A percentile compares a stretch with the other conserved stretches of the same genome.
phyloP scores from a whole-genome alignment of 2,329 filamentous ascomycete species.

The Arthrocladium fulminans region DNA sequence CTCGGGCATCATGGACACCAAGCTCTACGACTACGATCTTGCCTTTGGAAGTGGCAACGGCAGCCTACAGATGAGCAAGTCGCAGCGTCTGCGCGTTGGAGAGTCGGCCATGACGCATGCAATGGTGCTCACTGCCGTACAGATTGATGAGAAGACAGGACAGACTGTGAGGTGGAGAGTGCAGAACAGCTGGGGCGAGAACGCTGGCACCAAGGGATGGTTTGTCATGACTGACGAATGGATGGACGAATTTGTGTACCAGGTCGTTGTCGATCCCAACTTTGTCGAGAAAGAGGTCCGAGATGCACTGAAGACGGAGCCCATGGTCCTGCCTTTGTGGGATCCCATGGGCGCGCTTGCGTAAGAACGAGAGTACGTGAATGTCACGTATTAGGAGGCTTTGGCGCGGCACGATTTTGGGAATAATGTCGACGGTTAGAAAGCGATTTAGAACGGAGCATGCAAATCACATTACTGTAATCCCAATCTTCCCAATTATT shows the following conservation, averaged over 20 bases:
- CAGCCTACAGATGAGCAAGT: conserved; percentile 64
- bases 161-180: conserved; percentile 71
- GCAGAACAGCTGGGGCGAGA: conserved; percentile 74
- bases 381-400: too few relatives aligned
- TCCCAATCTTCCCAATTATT: too few relatives aligned
- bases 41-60: conserved; percentile 59
- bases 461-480: too few relatives aligned
- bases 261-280: conserved; percentile 70
- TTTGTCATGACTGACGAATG: conserved; percentile 80
- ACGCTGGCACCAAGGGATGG: conserved; percentile 66
- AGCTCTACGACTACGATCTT: conserved; percentile 67
- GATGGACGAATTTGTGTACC: conserved; percentile 76
- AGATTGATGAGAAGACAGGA: conserved; percentile 49
- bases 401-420: too few relatives aligned
- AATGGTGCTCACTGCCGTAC: conserved; percentile 83
- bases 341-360: conserved; percentile 76
- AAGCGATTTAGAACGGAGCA: too few relatives aligned
- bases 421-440: too few relatives aligned
- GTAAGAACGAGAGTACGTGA: too few relatives aligned
- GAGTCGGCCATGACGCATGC: conserved; percentile 85
- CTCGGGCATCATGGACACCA: conserved; percentile 71
- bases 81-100: conserved; percentile 60
- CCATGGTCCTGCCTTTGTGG: conserved; percentile 65
- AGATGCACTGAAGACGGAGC: conserved; percentile 61
- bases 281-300: conserved; percentile 57